These are phyloP conservation scores for Fusarium coicis DNA, from an alignment of 2,329 filamentous ascomycete genomes.

Conservation along the genomic window DNA sequence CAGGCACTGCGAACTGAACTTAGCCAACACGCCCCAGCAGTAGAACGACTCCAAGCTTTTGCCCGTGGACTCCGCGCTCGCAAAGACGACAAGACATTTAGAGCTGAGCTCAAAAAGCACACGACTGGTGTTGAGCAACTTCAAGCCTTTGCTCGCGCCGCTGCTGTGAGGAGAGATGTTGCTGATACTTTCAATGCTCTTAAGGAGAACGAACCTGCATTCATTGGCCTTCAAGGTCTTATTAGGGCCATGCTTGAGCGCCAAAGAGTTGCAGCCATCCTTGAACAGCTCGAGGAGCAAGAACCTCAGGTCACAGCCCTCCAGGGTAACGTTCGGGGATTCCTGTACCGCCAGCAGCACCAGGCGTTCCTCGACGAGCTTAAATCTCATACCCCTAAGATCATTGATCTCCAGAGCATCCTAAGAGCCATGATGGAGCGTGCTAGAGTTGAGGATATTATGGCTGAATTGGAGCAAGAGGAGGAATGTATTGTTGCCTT, in stretches of 20 bases:
- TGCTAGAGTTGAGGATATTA: conserved; percentile 75
- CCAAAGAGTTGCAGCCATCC: conserved; percentile 59
- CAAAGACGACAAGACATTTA: conserved; percentile 49
- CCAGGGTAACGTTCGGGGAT: conserved; percentile 76
- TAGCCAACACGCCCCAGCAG: conserved; percentile 53
- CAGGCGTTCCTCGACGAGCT: conserved; percentile 75
- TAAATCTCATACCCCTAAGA: conserved; percentile 72
- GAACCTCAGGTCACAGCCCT: conserved; percentile 67
- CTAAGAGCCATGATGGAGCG: conserved; percentile 83
- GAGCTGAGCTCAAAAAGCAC: conserved; percentile 60
- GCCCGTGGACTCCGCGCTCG: conserved; percentile 54
- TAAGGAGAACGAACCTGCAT: conserved; percentile 55
- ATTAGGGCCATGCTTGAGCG: conserved; percentile 72
- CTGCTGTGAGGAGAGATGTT: conserved; percentile 63
- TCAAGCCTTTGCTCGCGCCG: conserved; percentile 65
- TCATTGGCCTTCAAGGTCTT: conserved; percentile 66
- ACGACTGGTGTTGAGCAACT: conserved; percentile 57
- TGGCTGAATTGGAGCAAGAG: conserved; percentile 83
- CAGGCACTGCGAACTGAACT: conserved; percentile 60
- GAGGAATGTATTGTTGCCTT: conserved; percentile 81
- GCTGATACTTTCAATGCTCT: conserved; percentile 60
- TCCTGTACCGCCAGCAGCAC: conserved; percentile 69
- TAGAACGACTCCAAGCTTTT: conserved; percentile 61
- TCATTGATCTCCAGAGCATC: conserved; percentile 78
- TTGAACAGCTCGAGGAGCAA: conserved; percentile 67